Evolutionary conservation across 2,329 filamentous ascomycete genomes (phyloP).

Genomic region (Nemania serpens): DNA sequence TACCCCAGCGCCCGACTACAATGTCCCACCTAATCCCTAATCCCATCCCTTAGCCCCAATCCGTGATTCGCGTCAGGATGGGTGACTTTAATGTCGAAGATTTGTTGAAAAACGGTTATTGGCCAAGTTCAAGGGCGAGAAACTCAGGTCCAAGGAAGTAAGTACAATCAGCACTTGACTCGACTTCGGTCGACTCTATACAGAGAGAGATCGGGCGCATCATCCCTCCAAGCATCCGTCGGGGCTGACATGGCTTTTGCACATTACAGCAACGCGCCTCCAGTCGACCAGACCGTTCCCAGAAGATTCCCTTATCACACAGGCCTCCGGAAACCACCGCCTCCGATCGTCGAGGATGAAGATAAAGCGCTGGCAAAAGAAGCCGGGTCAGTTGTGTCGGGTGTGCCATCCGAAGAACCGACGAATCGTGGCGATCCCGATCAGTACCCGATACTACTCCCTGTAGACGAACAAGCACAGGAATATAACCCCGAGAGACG

Average conservation of each 20-base stretch:
- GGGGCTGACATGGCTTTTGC: constrained; percentile 18
- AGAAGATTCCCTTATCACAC: constrained; percentile 30
- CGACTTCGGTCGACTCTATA: constrained; percentile 11
- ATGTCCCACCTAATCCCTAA: constrained; percentile 29
- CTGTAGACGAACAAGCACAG: constrained; percentile 51
- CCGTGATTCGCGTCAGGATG: constrained; percentile 32
- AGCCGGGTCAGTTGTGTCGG: constrained; percentile 47
- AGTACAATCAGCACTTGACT: constrained; percentile 30
- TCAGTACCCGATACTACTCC: constrained; percentile 69
- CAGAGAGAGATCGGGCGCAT: neutral
- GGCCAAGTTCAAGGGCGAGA: constrained; percentile 37
- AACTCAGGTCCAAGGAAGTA: constrained; percentile 36
- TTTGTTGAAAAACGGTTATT: constrained; percentile 40
- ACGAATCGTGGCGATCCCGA: constrained; percentile 67
- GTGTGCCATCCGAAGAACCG: constrained; percentile 57
- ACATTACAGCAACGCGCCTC: constrained; percentile 30
- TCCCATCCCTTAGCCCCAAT: constrained; percentile 18
- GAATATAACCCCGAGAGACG: constrained; percentile 66
- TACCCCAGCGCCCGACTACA: constrained; percentile 23
- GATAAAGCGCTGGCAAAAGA: constrained; percentile 65
- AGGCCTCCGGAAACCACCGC: constrained; percentile 55
- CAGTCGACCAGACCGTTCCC: constrained; percentile 31
- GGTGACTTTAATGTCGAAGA: constrained; percentile 37
- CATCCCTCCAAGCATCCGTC: neutral
- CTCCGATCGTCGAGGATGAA: constrained; percentile 73